Evolutionary conservation across 2,329 filamentous ascomycete species (phyloP).

Genomic region (Sporothrix brasiliensis): DNA sequence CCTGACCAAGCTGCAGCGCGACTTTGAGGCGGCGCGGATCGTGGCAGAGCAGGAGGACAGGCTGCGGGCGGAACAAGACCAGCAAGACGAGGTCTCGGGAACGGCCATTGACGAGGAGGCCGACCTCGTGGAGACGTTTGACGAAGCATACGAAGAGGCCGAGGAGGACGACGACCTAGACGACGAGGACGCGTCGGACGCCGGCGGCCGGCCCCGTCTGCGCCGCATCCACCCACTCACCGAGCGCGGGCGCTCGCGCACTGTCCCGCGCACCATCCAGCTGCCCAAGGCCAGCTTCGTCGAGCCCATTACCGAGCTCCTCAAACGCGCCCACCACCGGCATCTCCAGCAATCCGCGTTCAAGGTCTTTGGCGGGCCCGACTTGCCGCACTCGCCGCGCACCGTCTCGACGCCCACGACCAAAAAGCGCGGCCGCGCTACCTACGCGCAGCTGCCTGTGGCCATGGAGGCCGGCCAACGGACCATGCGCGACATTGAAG

Average conservation of each 20-base stretch:
- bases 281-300: conserved; percentile 72
- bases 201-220: not conserved
- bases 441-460: conserved; percentile 65
- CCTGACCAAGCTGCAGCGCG: conserved; percentile 59
- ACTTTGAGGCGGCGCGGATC: conserved; percentile 54
- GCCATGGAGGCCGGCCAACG: conserved; percentile 64
- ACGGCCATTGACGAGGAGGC: conserved; percentile 40
- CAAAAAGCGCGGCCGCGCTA: conserved; percentile 44
- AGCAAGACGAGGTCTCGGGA: conserved; percentile 42
- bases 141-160: conserved; percentile 38
- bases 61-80: conserved; percentile 41
- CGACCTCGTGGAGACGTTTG: conserved; percentile 28
- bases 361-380: conserved; percentile 72
- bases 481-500: conserved; percentile 74
- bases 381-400: conserved; percentile 74
- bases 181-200: conserved; percentile 2
- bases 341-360: conserved; percentile 76
- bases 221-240: conserved; percentile 70
- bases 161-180: conserved; percentile 40
- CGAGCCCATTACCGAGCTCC: conserved; percentile 68
- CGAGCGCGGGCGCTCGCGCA: conserved; percentile 70
- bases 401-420: conserved; percentile 58
- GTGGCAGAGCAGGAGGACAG: conserved; percentile 44
- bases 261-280: conserved; percentile 72
- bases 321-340: conserved; percentile 68